These are phyloP conservation scores for Lactarius akahatsu DNA, from an alignment of 768 basidiomycete genomes.

Conservation along the genomic window DNA sequence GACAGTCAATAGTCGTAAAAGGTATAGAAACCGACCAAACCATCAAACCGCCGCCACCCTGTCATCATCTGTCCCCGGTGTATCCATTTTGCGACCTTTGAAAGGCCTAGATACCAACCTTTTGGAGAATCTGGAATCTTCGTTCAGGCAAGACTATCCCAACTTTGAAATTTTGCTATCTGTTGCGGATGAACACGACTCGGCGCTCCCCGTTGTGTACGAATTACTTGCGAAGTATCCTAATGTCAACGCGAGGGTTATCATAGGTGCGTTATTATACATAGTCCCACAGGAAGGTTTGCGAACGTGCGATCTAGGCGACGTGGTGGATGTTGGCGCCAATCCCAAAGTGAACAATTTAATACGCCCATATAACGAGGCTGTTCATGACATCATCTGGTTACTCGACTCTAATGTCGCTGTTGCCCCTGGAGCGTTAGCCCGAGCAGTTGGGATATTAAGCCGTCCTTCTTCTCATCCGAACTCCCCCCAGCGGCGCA, in stretches of 20 bases:
- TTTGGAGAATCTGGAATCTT: constrained; percentile 93
- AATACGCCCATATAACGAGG: constrained; percentile 75
- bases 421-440: constrained; percentile 73
- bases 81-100: constrained; percentile 90
- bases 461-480: constrained; percentile 40
- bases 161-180: constrained; percentile 90
- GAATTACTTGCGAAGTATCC: constrained; percentile 81
- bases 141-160: constrained; percentile 88
- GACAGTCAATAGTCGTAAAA: constrained; percentile 54
- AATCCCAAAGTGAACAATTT: constrained; percentile 99
- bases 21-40: constrained; percentile 67
- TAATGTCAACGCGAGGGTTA: constrained; percentile 62
- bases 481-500: constrained; percentile 42
- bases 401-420: constrained; percentile 93
- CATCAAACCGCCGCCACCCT: constrained; percentile 57
- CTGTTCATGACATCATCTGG: constrained; percentile 90
- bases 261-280: constrained; percentile 59
- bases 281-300: not conserved
- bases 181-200: constrained; percentile 85
- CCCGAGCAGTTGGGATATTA: constrained; percentile 81
- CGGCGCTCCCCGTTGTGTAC: constrained; percentile 79
- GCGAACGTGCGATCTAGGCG: constrained; percentile 47
- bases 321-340: constrained; percentile 79
- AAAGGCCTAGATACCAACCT: constrained; percentile 95
- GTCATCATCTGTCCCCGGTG: constrained; percentile 64